Conservation (phyloP, 257 asterid genomes). For the Solanum appendiculatum region DNA sequence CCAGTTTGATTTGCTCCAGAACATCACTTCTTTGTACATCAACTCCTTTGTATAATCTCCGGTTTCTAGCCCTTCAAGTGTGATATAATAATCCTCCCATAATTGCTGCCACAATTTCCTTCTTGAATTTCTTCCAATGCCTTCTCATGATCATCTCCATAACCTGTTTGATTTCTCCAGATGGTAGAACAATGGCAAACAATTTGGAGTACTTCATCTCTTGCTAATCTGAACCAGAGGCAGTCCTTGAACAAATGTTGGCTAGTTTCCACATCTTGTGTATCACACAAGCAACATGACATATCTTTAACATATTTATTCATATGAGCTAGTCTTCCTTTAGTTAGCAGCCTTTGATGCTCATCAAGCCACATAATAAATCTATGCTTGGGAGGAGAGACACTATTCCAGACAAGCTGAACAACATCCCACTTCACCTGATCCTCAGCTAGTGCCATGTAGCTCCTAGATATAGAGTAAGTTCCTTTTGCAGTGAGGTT, state of each 20-base stretch:
- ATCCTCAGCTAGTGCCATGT: neutral
- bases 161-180: neutral
- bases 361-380: neutral
- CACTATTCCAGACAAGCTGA: neutral
- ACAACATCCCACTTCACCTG: neutral
- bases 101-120: neutral
- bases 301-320: neutral
- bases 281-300: neutral
- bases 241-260: neutral
- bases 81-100: neutral
- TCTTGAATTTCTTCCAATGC: neutral
- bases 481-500: neutral
- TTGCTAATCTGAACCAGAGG: neutral
- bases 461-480: neutral
- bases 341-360: neutral
- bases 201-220: neutral
- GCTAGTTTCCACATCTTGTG: neutral
- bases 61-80: neutral
- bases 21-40: too few relatives aligned
- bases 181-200: neutral
- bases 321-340: neutral
- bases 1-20: neutral
- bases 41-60: neutral
- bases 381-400: neutral
- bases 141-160: neutral